A percentile compares a stretch with the other conserved stretches of the same genome.
Evolutionary conservation across 139 green algal genomes (phyloP).

Genomic region (Penium margaritaceum): DNA sequence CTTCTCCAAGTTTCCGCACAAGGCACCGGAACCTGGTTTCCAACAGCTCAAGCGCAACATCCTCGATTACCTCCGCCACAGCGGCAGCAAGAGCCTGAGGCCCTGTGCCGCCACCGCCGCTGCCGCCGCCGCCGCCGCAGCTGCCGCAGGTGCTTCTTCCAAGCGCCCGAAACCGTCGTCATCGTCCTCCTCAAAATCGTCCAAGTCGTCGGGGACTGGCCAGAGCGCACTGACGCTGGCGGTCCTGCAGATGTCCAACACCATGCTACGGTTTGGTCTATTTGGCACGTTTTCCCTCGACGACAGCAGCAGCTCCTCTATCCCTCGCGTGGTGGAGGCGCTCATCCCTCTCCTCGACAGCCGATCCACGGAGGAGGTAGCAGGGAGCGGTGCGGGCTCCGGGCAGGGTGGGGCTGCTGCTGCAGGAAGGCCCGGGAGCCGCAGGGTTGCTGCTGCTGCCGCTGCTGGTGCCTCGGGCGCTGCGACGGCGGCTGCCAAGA

Average conservation of each 20-base stretch:
- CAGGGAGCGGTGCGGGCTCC: no score
- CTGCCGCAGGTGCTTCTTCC: no score
- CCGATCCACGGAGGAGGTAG: background rate
- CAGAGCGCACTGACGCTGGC: background rate
- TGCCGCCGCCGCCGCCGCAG: no score
- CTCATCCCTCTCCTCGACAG: background rate
- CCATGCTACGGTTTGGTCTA: slow-evolving; percentile 9
- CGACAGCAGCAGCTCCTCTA: background rate
- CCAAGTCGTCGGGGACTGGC: no score
- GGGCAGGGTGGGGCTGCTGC: no score
- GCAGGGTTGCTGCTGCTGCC: no score
- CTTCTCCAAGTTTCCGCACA: background rate
- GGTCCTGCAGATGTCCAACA: background rate
- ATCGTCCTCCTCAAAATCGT: no score
- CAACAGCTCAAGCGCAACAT: background rate
- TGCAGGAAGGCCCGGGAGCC: no score
- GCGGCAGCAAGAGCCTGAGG: background rate
- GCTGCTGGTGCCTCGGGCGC: no score
- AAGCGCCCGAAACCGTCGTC: no score
- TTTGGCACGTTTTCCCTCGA: background rate
- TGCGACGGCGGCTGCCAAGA: no score
- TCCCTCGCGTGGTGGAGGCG: background rate
- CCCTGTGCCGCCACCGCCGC: background rate
- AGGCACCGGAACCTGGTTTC: background rate
- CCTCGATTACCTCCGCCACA: background rate